phyloP scores from a whole-genome alignment of 257 asterid genomes.

The Plantago elongata region DNA sequence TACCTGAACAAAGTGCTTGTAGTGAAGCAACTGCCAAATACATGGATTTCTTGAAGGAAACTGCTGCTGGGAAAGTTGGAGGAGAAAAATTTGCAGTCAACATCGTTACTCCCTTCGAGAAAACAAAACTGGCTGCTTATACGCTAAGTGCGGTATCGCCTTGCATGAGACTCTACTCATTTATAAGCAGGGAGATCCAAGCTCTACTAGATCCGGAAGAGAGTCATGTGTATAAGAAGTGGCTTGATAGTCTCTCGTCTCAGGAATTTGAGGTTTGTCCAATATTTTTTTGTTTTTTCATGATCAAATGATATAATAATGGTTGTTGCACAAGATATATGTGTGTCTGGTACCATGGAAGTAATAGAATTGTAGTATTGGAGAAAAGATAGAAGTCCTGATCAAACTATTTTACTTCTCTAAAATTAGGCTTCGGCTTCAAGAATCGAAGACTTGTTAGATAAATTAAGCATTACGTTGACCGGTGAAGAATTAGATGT shows the following conservation, averaged over 20 bases:
- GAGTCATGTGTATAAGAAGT: conserved; percentile 48
- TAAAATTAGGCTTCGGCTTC: conserved; percentile 52
- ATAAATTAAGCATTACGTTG: conserved; percentile 53
- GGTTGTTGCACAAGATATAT: not conserved
- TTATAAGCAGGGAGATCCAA: conserved; percentile 41
- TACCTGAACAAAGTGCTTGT: conserved; percentile 39
- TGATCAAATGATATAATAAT: conserved; percentile 3
- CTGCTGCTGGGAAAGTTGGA: conserved; percentile 57
- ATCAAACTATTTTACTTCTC: conserved; percentile 22
- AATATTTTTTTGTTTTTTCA: conserved; percentile 3
- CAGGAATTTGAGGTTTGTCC: conserved; percentile 48
- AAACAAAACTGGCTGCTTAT: conserved; percentile 63
- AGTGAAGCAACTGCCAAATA: conserved; percentile 39
- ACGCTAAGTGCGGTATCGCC: conserved; percentile 61
- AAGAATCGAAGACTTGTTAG: conserved; percentile 57
- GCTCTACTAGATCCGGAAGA: conserved; percentile 40
- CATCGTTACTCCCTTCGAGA: conserved; percentile 63
- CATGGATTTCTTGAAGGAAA: conserved; percentile 62
- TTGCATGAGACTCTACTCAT: conserved; percentile 67
- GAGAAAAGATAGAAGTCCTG: conserved; percentile 18
- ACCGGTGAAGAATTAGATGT: conserved; percentile 65
- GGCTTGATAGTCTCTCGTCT: conserved; percentile 51
- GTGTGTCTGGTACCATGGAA: not conserved
- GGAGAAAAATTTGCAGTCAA: conserved; percentile 46
- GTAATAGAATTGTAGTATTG: not conserved